Evolutionary conservation across 2,329 filamentous ascomycete genomes (phyloP).

Genomic region (Fulvia fulva): DNA sequence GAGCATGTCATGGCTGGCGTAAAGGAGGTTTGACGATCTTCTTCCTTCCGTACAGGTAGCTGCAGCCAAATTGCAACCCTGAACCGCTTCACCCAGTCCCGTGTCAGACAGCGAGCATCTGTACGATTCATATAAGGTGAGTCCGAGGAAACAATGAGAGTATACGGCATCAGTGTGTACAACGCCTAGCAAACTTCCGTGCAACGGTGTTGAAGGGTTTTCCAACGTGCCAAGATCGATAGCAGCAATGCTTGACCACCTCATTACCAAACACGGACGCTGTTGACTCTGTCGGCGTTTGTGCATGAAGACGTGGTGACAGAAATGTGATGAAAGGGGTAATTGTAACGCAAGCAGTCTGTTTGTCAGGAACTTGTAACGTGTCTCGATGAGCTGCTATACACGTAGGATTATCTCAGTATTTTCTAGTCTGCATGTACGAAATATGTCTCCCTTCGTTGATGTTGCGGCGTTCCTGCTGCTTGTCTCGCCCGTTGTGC

Average conservation of each 20-base stretch:
- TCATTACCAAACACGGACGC: conserved; percentile 65
- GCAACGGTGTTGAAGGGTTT: conserved; percentile 63
- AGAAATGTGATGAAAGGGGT: conserved; percentile 29
- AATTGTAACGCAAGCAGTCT: neutral
- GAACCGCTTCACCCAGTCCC: conserved; percentile 10
- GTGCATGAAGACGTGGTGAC: conserved; percentile 64
- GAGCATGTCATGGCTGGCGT: conserved; percentile 16
- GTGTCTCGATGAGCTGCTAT: neutral
- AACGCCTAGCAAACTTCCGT: conserved; percentile 57
- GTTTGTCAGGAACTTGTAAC: neutral
- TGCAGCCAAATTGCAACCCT: conserved; percentile 20
- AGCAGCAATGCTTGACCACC: conserved; percentile 32
- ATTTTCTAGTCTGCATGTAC: neutral
- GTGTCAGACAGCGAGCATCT: neutral
- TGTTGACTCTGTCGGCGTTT: conserved; percentile 48
- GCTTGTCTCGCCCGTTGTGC: neutral
- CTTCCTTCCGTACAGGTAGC: conserved; percentile 16
- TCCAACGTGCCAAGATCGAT: conserved; percentile 60
- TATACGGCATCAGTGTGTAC: conserved; percentile 66
- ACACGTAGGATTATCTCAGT: neutral
- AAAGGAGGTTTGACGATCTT: conserved; percentile 11
- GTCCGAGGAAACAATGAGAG: neutral
- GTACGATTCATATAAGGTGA: neutral
- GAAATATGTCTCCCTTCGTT: neutral
- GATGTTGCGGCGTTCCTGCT: neutral